Conservation (phyloP, 441 rosid genomes). For the Mallotus repandus region DNA sequence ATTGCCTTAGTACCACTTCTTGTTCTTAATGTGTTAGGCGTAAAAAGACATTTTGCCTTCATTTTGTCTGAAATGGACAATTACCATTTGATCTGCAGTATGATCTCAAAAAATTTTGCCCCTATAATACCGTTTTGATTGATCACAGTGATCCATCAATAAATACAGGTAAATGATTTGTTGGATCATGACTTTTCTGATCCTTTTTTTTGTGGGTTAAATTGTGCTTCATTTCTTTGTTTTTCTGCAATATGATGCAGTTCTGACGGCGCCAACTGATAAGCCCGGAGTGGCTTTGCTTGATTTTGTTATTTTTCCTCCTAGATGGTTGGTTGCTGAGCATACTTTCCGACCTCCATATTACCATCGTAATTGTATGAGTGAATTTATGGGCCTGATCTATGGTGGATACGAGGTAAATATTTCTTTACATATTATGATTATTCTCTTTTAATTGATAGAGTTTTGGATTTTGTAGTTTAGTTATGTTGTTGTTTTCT, state of each 20-base stretch:
- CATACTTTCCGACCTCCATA: slow-evolving; percentile 97
- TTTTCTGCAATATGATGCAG: slow-evolving; percentile 40
- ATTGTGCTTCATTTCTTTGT: slow-evolving; percentile 22
- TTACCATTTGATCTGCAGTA: slow-evolving; percentile 48
- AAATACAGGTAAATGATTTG: slow-evolving; percentile 61
- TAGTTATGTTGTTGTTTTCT: background rate
- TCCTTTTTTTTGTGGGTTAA: background rate
- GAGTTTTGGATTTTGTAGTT: background rate
- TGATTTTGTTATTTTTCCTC: slow-evolving; percentile 95
- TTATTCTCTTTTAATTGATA: no score
- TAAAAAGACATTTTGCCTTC: background rate
- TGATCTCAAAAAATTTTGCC: slow-evolving; percentile 86
- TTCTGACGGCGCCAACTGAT: slow-evolving; percentile 95
- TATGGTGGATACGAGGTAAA: slow-evolving; percentile 92
- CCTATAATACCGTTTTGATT: slow-evolving; percentile 83
- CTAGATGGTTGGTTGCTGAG: slow-evolving; percentile 94
- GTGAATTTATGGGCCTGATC: slow-evolving; percentile 96
- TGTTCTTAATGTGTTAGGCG: background rate
- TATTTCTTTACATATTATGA: background rate
- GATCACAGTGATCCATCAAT: slow-evolving; percentile 94
- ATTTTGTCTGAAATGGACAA: slow-evolving; percentile 1
- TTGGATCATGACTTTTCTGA: background rate
- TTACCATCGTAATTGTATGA: slow-evolving; percentile 98
- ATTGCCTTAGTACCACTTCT: background rate
- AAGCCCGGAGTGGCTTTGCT: slow-evolving; percentile 94